These are phyloP conservation scores for Basipetospora chlamydospora DNA, from an alignment of 2,329 filamentous ascomycete species.

Conservation along the genomic window DNA sequence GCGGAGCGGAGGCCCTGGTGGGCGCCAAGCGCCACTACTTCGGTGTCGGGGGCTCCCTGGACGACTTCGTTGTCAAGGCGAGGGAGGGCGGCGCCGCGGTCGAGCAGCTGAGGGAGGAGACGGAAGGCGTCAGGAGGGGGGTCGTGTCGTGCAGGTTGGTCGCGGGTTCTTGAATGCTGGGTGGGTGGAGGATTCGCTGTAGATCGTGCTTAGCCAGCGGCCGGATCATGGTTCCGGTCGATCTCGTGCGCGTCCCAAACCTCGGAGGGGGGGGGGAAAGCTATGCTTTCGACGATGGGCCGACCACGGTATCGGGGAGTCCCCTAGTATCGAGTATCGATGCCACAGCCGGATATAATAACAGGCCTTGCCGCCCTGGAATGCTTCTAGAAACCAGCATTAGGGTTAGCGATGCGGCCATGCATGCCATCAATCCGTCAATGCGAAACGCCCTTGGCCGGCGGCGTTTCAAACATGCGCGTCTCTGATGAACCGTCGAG, in stretches of 20 bases:
- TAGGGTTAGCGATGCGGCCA: too few relatives aligned
- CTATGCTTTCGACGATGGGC: too few relatives aligned
- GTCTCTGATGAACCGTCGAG: too few relatives aligned
- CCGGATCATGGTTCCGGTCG: conserved; percentile 1
- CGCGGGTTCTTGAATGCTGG: background rate
- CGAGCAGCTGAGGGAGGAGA: conserved; percentile 39
- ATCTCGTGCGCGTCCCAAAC: conserved; percentile 1
- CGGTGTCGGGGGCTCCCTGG: conserved; percentile 68
- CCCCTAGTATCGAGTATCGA: too few relatives aligned
- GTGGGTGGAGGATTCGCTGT: conserved; percentile 1
- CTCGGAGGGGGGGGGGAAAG: too few relatives aligned
- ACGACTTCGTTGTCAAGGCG: conserved; percentile 51
- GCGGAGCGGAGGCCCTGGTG: conserved; percentile 46
- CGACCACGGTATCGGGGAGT: too few relatives aligned
- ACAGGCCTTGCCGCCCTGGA: too few relatives aligned
- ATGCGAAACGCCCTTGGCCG: too few relatives aligned
- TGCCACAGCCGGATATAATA: too few relatives aligned
- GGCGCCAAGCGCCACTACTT: conserved; percentile 74
- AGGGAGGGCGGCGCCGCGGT: conserved; percentile 32
- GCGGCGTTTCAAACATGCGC: too few relatives aligned
- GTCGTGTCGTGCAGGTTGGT: conserved; percentile 28
- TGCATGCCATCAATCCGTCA: too few relatives aligned
- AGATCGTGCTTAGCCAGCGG: background rate
- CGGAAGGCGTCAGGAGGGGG: conserved; percentile 44
- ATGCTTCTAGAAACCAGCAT: too few relatives aligned